A percentile compares a stretch with the other conserved stretches of the same genome.
These are phyloP conservation scores for Collybiopsis luxurians DNA, from an alignment of 768 basidiomycete species.

Conservation along the genomic window DNA sequence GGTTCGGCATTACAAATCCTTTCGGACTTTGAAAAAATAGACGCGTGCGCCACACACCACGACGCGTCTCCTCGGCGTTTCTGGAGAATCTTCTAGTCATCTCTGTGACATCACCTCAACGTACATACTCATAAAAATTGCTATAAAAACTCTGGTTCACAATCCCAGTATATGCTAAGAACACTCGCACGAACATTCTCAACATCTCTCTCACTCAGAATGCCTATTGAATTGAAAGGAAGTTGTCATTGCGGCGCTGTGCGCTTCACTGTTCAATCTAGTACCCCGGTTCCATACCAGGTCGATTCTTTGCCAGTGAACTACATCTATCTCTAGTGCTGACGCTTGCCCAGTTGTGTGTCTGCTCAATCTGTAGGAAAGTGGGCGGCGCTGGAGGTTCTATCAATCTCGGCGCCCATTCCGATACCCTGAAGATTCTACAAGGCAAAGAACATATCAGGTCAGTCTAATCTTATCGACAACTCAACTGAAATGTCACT, in stretches of 20 bases:
- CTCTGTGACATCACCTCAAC: too few relatives aligned
- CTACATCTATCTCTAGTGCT: not conserved
- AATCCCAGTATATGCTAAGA: too few relatives aligned
- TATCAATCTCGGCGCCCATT: constrained; percentile 60
- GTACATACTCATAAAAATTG: too few relatives aligned
- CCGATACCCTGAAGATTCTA: constrained; percentile 47
- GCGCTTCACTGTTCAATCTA: constrained; percentile 44
- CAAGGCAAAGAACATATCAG: constrained; percentile 52
- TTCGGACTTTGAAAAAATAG: too few relatives aligned
- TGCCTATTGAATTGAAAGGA: constrained; percentile 60
- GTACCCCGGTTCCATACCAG: constrained; percentile 64
- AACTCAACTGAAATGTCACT: too few relatives aligned
- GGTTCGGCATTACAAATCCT: not conserved
- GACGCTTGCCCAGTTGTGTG: constrained; percentile 50
- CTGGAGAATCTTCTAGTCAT: too few relatives aligned
- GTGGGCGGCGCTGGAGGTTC: constrained; percentile 64
- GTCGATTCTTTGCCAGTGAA: constrained; percentile 27
- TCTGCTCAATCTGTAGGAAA: constrained; percentile 72
- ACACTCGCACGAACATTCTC: too few relatives aligned
- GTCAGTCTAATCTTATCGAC: too few relatives aligned
- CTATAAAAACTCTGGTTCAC: too few relatives aligned
- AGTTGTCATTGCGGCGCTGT: constrained; percentile 56
- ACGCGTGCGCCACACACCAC: too few relatives aligned
- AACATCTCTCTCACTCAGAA: too few relatives aligned
- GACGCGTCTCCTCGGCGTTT: too few relatives aligned